These are phyloP conservation scores for Graphilbum ipis-grandicollis DNA, from an alignment of 2,329 filamentous ascomycete species.

Conservation along the genomic window DNA sequence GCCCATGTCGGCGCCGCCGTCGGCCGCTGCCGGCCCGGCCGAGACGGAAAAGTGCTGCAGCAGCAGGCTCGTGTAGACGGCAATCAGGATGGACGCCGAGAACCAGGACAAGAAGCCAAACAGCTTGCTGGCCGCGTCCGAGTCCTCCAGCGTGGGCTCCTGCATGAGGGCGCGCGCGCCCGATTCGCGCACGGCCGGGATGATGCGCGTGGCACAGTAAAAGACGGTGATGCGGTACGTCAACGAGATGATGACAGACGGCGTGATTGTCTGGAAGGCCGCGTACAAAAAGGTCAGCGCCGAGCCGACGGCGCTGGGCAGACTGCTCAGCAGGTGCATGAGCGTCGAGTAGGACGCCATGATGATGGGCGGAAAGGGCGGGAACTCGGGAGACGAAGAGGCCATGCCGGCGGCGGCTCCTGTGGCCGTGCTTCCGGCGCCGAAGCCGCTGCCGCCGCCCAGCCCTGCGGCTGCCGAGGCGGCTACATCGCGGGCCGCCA, in stretches of 20 bases:
- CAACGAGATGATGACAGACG: slow-evolving; percentile 87
- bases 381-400: no score
- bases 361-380: slow-evolving; percentile 89
- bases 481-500: slow-evolving; percentile 27
- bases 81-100: slow-evolving; percentile 82
- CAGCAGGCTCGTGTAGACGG: slow-evolving; percentile 87
- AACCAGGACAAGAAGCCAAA: slow-evolving; percentile 83
- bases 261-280: slow-evolving; percentile 87
- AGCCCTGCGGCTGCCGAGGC: slow-evolving; percentile 26
- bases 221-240: slow-evolving; percentile 89
- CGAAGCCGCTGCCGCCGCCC: not conserved
- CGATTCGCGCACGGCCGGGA: slow-evolving; percentile 77
- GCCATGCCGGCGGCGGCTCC: no score
- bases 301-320: slow-evolving; percentile 72
- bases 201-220: slow-evolving; percentile 89
- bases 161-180: slow-evolving; percentile 70
- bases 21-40: slow-evolving; percentile 59
- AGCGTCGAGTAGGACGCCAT: slow-evolving; percentile 96
- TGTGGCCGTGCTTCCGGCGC: not conserved
- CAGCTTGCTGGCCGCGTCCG: slow-evolving; percentile 63
- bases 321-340: slow-evolving; percentile 61
- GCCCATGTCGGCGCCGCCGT: slow-evolving; percentile 39
- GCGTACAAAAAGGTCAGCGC: slow-evolving; percentile 76
- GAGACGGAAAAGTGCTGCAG: slow-evolving; percentile 82
- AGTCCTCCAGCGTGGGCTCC: slow-evolving; percentile 72